Evolutionary conservation across 1,139 yeast species (phyloP).

Genomic region (Meyerozyma carpophila): DNA sequence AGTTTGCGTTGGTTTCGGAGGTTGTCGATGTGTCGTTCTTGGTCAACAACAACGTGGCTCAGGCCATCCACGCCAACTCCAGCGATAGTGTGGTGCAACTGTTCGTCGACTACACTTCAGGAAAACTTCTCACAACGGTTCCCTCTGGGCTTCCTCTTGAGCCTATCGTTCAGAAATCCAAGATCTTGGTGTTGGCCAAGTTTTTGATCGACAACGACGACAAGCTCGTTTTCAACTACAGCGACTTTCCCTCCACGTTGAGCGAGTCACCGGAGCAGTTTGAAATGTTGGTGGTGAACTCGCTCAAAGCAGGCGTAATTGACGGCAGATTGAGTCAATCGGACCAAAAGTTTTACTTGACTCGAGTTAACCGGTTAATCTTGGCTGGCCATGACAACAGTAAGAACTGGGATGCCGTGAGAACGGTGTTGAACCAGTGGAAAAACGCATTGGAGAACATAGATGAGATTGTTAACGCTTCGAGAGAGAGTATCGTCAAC

Average conservation of each 20-base stretch:
- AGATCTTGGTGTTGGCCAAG: conserved; percentile 38
- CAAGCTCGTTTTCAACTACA: conserved; percentile 28
- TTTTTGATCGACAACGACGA: conserved; percentile 26
- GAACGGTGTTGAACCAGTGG: conserved; percentile 35
- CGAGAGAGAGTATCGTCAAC: conserved; percentile 42
- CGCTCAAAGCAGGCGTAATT: conserved; percentile 40
- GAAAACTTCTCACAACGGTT: conserved; percentile 22
- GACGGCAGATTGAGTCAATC: conserved; percentile 47
- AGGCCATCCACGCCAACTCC: conserved; percentile 18
- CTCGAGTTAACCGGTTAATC: conserved; percentile 39
- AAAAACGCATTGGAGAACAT: conserved; percentile 36
- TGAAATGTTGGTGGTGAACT: conserved; percentile 38
- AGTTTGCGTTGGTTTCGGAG: conserved; percentile 35
- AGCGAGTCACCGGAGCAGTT: conserved; percentile 30
- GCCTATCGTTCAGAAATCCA: conserved; percentile 30
- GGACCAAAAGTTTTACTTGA: conserved; percentile 37
- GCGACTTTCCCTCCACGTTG: conserved; percentile 30
- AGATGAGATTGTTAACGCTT: conserved; percentile 37
- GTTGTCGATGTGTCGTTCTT: conserved; percentile 42
- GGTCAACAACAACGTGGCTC: conserved; percentile 36
- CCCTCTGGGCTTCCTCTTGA: conserved; percentile 17
- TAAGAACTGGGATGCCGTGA: conserved; percentile 35
- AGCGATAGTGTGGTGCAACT: conserved; percentile 20
- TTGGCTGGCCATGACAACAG: conserved; percentile 32
- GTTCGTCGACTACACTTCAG: conserved; percentile 32